Conservation (phyloP, 2,329 filamentous ascomycete species). For the Fusarium illudens region DNA sequence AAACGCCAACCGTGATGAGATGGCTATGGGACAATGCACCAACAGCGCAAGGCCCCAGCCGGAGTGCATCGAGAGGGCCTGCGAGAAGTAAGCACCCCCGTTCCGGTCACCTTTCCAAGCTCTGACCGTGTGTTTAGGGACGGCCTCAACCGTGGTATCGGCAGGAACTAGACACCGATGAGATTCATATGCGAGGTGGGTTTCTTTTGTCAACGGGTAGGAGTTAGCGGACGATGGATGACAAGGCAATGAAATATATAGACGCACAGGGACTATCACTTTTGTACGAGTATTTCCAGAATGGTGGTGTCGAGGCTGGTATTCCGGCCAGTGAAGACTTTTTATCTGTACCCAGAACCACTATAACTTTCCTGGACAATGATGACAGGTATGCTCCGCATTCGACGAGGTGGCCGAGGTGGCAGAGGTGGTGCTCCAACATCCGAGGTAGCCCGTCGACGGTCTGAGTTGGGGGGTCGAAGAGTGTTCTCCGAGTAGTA, state of each 20-base stretch:
- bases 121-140: conserved; percentile 44
- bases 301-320: conserved; percentile 26
- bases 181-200: neutral
- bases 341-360: conserved; percentile 35
- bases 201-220: neutral
- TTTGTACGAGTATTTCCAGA: conserved; percentile 17
- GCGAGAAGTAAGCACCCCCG: conserved; percentile 43
- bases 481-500: conserved; percentile 20
- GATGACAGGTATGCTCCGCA: conserved; percentile 43
- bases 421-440: conserved; percentile 39
- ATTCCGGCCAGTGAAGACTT: conserved; percentile 11
- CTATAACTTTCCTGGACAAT: conserved; percentile 41
- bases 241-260: neutral
- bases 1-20: conserved; percentile 46
- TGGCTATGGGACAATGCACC: conserved; percentile 46
- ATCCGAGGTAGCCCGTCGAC: conserved; percentile 34
- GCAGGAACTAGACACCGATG: conserved; percentile 31
- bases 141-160: conserved; percentile 26
- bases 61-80: conserved; percentile 33
- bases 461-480: neutral
- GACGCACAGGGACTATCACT: conserved; percentile 25
- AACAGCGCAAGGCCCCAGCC: conserved; percentile 21
- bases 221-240: conserved; percentile 13
- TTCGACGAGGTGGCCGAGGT: conserved; percentile 38
- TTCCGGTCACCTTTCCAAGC: conserved; percentile 30